phyloP scores from a whole-genome alignment of 2,329 filamentous ascomycete species.

The Didymella segeticola region DNA sequence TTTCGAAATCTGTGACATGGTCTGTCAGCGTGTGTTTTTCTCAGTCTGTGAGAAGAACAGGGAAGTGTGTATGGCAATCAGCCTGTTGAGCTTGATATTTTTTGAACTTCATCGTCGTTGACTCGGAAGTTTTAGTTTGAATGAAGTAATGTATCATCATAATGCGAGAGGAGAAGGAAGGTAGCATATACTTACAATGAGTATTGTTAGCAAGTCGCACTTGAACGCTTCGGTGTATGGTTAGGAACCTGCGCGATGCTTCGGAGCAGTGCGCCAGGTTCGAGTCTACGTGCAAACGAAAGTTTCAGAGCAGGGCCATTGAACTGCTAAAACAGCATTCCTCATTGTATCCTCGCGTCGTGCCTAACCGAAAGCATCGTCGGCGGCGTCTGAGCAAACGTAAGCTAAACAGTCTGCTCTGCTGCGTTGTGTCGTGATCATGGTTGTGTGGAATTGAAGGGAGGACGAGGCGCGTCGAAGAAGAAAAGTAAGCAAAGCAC shows the following conservation, averaged over 20 bases:
- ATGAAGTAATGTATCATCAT: conserved; percentile 43
- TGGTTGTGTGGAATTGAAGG: background rate
- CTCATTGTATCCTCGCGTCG: background rate
- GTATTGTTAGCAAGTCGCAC: conserved; percentile 1
- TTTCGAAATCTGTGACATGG: conserved; percentile 2
- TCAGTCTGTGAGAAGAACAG: background rate
- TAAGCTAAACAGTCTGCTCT: background rate
- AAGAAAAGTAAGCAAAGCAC: conserved; percentile 22
- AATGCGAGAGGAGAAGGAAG: conserved; percentile 8
- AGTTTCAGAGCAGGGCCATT: background rate
- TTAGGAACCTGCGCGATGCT: no score
- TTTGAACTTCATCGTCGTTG: conserved; percentile 46
- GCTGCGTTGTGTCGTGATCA: background rate
- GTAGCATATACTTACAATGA: conserved; percentile 5
- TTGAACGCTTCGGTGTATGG: background rate
- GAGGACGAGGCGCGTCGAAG: conserved; percentile 1
- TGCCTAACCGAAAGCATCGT: background rate
- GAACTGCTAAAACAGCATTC: background rate
- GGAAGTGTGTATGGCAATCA: conserved; percentile 46
- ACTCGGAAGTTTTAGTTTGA: conserved; percentile 47
- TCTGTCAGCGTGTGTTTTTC: conserved; percentile 23
- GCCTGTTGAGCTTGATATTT: conserved; percentile 63
- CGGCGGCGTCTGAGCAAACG: background rate
- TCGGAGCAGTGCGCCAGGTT: background rate
- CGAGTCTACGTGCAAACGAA: background rate